Percentiles rank a stretch among this genome's conserved stretches.
phyloP scores from a whole-genome alignment of 2,329 filamentous ascomycete genomes.

The Alternaria postmessia region DNA sequence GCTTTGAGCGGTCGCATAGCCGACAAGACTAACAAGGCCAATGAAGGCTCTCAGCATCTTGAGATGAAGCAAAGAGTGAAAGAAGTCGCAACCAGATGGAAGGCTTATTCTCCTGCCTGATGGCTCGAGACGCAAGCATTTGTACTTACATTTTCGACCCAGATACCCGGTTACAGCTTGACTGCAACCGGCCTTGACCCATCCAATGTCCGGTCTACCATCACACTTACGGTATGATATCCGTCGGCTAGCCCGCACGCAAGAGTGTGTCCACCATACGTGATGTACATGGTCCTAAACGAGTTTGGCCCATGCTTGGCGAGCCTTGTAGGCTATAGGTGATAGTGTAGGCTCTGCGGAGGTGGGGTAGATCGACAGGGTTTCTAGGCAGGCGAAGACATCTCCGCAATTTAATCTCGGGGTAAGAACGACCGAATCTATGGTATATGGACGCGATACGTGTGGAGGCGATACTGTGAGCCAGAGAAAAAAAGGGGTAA shows the following conservation, averaged over 20 bases:
- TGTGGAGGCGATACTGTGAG: background rate
- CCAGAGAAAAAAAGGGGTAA: background rate
- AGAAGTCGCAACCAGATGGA: slow-evolving; percentile 5
- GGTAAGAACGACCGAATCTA: background rate
- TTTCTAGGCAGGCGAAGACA: background rate
- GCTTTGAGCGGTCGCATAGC: slow-evolving; percentile 24
- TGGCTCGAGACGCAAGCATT: slow-evolving; percentile 1
- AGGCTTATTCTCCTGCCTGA: background rate
- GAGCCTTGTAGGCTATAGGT: background rate
- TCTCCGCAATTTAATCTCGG: background rate
- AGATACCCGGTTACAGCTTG: slow-evolving; percentile 13
- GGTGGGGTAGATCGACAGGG: background rate
- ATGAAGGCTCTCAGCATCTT: slow-evolving; percentile 27
- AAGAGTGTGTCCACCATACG: slow-evolving; percentile 20
- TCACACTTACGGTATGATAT: slow-evolving; percentile 22
- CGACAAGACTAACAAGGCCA: slow-evolving; percentile 26
- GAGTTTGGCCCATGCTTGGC: background rate
- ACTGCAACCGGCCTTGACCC: background rate
- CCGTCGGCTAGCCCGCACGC: slow-evolving; percentile 21
- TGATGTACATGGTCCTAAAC: slow-evolving; percentile 3
- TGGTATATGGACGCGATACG: background rate
- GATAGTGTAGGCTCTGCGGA: background rate
- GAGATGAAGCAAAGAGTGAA: slow-evolving; percentile 8
- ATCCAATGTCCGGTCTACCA: slow-evolving; percentile 23
- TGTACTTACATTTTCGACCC: slow-evolving; percentile 18